These are phyloP conservation scores for Cardamine chenopodiifolia DNA, from an alignment of 345 rosid species.

Conservation along the genomic window DNA sequence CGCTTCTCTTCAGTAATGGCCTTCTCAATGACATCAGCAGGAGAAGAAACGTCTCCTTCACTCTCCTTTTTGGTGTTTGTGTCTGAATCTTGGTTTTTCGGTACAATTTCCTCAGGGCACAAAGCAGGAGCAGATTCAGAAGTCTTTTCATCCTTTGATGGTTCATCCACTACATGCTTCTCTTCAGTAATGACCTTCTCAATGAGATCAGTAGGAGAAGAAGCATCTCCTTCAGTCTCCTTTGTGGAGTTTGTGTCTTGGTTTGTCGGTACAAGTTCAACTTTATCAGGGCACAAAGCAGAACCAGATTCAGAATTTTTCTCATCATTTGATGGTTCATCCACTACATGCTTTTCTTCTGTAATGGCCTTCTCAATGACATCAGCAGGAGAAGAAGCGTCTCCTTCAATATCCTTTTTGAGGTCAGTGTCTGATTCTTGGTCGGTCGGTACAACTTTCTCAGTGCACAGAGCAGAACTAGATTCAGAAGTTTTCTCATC, in stretches of 20 bases:
- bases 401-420: constrained; percentile 22
- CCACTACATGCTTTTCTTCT: constrained; percentile 35
- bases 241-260: constrained; percentile 11
- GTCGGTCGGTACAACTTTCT: not conserved
- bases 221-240: constrained; percentile 18
- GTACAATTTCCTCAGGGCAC: constrained; percentile 15
- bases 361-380: constrained; percentile 29
- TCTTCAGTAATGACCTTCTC: constrained; percentile 36
- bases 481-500: constrained; percentile 25
- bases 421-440: constrained; percentile 10
- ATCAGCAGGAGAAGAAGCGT: constrained; percentile 1
- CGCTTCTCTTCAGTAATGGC: constrained; percentile 31
- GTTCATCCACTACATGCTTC: constrained; percentile 30
- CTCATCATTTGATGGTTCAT: constrained; percentile 37
- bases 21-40: constrained; percentile 26
- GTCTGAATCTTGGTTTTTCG: constrained; percentile 8
- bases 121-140: constrained; percentile 9
- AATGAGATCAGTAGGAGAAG: constrained; percentile 11
- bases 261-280: not conserved
- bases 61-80: constrained; percentile 5
- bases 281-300: constrained; percentile 6
- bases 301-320: constrained; percentile 12
- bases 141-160: constrained; percentile 29
- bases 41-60: constrained; percentile 10
- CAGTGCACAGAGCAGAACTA: constrained; percentile 3